Base-by-base conservation (phyloP, 129 eudicot species). In the Helianthus tuberosus region DNA sequence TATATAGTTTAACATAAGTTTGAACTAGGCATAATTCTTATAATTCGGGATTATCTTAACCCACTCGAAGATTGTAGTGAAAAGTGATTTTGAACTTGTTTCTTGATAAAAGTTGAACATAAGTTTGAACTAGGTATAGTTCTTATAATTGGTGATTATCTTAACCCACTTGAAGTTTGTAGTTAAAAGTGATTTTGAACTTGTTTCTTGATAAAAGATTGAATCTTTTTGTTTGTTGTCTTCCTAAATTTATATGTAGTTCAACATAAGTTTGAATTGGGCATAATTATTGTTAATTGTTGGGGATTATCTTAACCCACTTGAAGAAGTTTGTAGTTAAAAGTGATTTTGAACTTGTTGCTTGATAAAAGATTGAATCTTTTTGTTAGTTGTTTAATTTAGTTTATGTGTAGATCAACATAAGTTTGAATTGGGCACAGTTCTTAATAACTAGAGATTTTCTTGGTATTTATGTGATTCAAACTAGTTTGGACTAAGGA, bases 401-500 rank as follows among this genome's bases (percentile, higher is more conserved):
- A 1, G 7, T 2, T 38, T 53, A 57, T 59, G 3, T 70, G 32
- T 5, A 6, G 51, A 4, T 75, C 25, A 44, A 11, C 5, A 54
- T 66, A 20, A 52, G 5, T 49, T 32, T 73, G 59, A 74, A 27
- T 50, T 51, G 13, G 43, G 68, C 57, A 5, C 23, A 57, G 39
- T 66, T 43, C 51, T 11, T 29, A 29, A 53, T 59, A 55, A 35
- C 16, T 72, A 11, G 32, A 27, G 2, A 27, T 27, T 73, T 55
- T 49, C 3, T 16, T 74, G 41, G 25, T 4, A 10, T 53, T 41
- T 35, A 16, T 38, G 38, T 49, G 29, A 51, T 74, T 36, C 9
- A 46, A 61, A 49, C 47, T 61, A 64, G 64, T 49, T 63, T 49
- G 27, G 27, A 32, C 27, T 39, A 52, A 52, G 58, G 54, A 50